Evolutionary conservation across 805 yeast species (phyloP).

Genomic region (Nakazawaea peltata): DNA sequence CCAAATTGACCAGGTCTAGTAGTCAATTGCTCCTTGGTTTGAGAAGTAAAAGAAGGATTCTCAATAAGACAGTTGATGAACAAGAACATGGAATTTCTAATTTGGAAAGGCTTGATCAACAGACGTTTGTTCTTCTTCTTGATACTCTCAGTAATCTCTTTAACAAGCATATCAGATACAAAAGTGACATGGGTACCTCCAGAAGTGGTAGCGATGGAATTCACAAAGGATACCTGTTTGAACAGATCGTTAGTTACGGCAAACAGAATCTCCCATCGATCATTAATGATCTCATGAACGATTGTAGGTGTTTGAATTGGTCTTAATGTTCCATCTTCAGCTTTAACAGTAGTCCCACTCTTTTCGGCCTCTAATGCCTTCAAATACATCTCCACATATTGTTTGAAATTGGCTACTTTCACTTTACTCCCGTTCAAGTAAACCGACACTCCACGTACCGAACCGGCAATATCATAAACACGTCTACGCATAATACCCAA

Average conservation of each 20-base stretch:
- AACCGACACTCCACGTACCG: slow-evolving; percentile 77
- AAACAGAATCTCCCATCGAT: slow-evolving; percentile 95
- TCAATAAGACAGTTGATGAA: slow-evolving; percentile 89
- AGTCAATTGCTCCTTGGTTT: slow-evolving; percentile 92
- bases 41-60: slow-evolving; percentile 96
- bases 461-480: slow-evolving; percentile 92
- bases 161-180: slow-evolving; percentile 76
- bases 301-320: slow-evolving; percentile 43
- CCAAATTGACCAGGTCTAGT: slow-evolving; percentile 88
- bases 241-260: slow-evolving; percentile 83
- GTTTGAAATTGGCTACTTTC: slow-evolving; percentile 68
- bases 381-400: slow-evolving; percentile 83
- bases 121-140: slow-evolving; percentile 60
- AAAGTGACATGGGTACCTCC: slow-evolving; percentile 95
- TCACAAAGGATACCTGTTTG: slow-evolving; percentile 93
- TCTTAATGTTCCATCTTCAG: slow-evolving; percentile 12
- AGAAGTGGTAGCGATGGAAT: slow-evolving; percentile 93
- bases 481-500: slow-evolving; percentile 83
- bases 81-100: slow-evolving; percentile 81
- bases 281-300: slow-evolving; percentile 73
- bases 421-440: slow-evolving; percentile 68
- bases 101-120: slow-evolving; percentile 80
- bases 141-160: slow-evolving; percentile 63
- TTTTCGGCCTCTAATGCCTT: slow-evolving; percentile 57
- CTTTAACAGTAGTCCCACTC: slow-evolving; percentile 12